phyloP scores from a whole-genome alignment of 2,329 filamentous ascomycete species.

The Colletotrichum tanaceti region DNA sequence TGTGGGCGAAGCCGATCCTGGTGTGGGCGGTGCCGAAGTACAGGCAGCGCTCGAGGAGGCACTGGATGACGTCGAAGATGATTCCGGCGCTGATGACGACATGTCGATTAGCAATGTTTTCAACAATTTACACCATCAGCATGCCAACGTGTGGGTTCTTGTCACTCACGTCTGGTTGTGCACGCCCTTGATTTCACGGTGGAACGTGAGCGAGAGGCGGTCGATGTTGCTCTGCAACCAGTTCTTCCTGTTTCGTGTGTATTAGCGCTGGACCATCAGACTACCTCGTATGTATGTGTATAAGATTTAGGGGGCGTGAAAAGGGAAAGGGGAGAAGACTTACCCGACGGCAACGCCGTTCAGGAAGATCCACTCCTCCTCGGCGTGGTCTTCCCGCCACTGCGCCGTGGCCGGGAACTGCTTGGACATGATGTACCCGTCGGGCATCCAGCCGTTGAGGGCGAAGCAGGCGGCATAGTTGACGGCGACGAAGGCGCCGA shows the following conservation, averaged over 20 bases:
- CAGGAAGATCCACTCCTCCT: slow-evolving; percentile 82
- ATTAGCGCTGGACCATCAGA: background rate
- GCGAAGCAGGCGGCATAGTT: slow-evolving; percentile 63
- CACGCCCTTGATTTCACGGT: slow-evolving; percentile 76
- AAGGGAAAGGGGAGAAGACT: too few relatives aligned
- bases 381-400: slow-evolving; percentile 52
- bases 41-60: slow-evolving; percentile 80
- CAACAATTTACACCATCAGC: too few relatives aligned
- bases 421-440: slow-evolving; percentile 58
- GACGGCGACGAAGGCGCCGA: slow-evolving; percentile 58
- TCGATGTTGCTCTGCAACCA: slow-evolving; percentile 80
- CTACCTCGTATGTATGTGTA: too few relatives aligned
- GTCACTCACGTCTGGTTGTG: slow-evolving; percentile 72
- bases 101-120: too few relatives aligned
- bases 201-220: slow-evolving; percentile 77
- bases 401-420: slow-evolving; percentile 50
- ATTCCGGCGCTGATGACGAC: slow-evolving; percentile 70
- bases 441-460: slow-evolving; percentile 61
- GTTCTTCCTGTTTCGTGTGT: slow-evolving; percentile 58
- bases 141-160: background rate
- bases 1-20: slow-evolving; percentile 67
- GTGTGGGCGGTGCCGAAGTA: slow-evolving; percentile 77
- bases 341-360: slow-evolving; percentile 77
- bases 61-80: slow-evolving; percentile 83
- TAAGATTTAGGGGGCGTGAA: too few relatives aligned